Percentiles rank a stretch among this genome's conserved stretches.
Conservation (phyloP, 1,284 basidiomycete species). For the Trichosporon faecale region DNA sequence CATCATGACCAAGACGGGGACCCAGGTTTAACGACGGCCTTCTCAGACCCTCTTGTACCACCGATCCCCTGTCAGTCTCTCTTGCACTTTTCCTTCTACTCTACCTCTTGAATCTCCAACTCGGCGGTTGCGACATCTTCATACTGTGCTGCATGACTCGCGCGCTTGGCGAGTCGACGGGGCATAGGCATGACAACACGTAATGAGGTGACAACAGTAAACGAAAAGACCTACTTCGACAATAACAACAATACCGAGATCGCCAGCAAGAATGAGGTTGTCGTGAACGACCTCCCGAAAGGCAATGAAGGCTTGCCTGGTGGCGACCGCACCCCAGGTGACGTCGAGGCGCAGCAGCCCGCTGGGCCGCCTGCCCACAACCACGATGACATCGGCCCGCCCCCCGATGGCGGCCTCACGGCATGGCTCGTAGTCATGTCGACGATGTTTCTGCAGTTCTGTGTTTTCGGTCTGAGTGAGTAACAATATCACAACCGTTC, state of each 20-base stretch:
- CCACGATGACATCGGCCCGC: conserved; percentile 36
- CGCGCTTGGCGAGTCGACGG: conserved; percentile 1
- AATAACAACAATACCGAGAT: neutral
- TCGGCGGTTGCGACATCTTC: too few species aligned
- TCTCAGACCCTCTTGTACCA: too few species aligned
- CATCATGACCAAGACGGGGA: too few species aligned
- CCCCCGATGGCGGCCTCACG: conserved; percentile 47
- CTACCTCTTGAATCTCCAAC: neutral
- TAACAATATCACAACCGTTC: neutral
- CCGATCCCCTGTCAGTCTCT: neutral
- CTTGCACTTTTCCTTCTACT: neutral
- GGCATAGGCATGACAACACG: conserved; percentile 7
- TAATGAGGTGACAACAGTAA: neutral
- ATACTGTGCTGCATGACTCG: conserved; percentile 6
- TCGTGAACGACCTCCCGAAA: neutral
- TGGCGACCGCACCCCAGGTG: neutral
- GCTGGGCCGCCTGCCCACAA: neutral
- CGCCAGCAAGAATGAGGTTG: neutral
- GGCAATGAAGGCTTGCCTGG: neutral
- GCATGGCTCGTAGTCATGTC: conserved; percentile 46
- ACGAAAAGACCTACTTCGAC: neutral
- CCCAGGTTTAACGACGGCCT: too few species aligned
- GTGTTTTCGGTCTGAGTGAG: conserved; percentile 47
- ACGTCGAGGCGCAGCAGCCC: conserved; percentile 7
- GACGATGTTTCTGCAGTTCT: conserved; percentile 43